A percentile compares a stretch with the other conserved stretches of the same genome.
These are phyloP conservation scores for Melastoma candidum DNA, from an alignment of 441 rosid genomes.

Conservation along the genomic window DNA sequence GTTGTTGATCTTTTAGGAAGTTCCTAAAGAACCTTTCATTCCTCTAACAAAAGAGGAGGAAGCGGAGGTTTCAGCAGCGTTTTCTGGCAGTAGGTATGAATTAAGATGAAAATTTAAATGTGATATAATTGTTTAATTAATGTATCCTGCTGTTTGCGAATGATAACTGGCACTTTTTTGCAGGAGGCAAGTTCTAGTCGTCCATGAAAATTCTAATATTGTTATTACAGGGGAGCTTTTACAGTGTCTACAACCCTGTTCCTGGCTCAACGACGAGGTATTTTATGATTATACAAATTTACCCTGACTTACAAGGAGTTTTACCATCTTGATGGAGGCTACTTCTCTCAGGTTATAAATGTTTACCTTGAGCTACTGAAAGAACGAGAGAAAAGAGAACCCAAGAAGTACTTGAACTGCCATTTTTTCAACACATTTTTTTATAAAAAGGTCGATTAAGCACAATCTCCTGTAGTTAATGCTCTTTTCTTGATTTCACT, in stretches of 20 bases:
- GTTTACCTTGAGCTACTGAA: slow-evolving; percentile 79
- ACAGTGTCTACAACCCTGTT: slow-evolving; percentile 63
- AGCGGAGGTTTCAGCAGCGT: slow-evolving; percentile 36
- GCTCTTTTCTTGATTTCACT: slow-evolving; percentile 8
- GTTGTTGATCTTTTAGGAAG: slow-evolving; percentile 29
- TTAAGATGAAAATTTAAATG: slow-evolving; percentile 1
- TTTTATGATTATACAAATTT: not conserved
- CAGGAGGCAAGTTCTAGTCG: slow-evolving; percentile 47
- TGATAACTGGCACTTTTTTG: not conserved
- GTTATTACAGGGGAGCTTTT: slow-evolving; percentile 59
- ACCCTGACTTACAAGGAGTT: too few relatives aligned
- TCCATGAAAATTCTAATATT: slow-evolving; percentile 49
- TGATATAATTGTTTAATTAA: not conserved
- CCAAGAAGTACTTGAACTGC: slow-evolving; percentile 64
- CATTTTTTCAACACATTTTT: slow-evolving; percentile 90
- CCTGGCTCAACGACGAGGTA: slow-evolving; percentile 98
- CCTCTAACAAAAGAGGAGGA: slow-evolving; percentile 60
- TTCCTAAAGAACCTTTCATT: slow-evolving; percentile 45
- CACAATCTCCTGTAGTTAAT: not conserved
- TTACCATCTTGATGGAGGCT: too few relatives aligned
- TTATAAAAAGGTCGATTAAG: slow-evolving; percentile 61
- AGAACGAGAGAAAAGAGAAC: slow-evolving; percentile 85
- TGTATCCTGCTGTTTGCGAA: not conserved
- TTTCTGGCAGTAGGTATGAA: slow-evolving; percentile 48
- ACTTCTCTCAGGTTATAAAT: slow-evolving; percentile 62